A percentile compares a stretch with the other conserved stretches of the same genome.
phyloP scores from a whole-genome alignment of 176 grass and related monocot genomes.

The Oryza meyeriana region DNA sequence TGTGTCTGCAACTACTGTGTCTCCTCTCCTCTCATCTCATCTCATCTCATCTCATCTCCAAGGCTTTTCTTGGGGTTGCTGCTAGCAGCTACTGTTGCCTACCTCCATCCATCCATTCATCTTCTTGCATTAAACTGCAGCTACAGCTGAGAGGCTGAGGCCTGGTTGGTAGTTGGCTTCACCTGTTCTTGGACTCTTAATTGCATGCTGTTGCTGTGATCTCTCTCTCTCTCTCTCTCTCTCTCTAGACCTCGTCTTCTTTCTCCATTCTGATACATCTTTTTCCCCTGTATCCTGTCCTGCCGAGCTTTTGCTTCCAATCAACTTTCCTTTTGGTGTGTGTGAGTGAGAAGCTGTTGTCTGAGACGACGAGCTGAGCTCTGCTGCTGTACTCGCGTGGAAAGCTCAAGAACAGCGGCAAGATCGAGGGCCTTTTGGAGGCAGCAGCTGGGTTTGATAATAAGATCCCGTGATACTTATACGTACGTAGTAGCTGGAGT shows the following conservation, averaged over 20 bases:
- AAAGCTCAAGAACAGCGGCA: too few relatives aligned
- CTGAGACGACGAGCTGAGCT: not conserved
- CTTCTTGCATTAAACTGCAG: conserved; percentile 25
- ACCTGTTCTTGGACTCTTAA: conserved; percentile 34
- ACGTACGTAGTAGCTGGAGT: not conserved
- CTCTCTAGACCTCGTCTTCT: not conserved
- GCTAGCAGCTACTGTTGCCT: not conserved
- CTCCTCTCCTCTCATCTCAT: not conserved
- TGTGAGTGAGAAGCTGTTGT: not conserved
- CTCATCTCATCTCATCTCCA: not conserved
- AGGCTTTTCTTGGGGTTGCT: conserved; percentile 20
- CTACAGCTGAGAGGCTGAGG: not conserved
- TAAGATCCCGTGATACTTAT: not conserved
- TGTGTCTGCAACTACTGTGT: conserved; percentile 49
- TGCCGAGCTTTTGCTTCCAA: conserved; percentile 39
- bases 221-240: not conserved
- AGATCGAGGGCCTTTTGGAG: not conserved
- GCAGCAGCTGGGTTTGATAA: not conserved
- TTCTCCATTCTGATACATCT: not conserved
- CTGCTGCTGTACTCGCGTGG: not conserved
- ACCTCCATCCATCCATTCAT: not conserved
- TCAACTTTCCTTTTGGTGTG: conserved; percentile 24
- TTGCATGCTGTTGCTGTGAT: conserved; percentile 32
- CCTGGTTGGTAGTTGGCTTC: not conserved
- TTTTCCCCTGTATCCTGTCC: conserved; percentile 5